Evolutionary conservation across 768 basidiomycete species (phyloP).

Genomic region (Mycena vitilis): DNA sequence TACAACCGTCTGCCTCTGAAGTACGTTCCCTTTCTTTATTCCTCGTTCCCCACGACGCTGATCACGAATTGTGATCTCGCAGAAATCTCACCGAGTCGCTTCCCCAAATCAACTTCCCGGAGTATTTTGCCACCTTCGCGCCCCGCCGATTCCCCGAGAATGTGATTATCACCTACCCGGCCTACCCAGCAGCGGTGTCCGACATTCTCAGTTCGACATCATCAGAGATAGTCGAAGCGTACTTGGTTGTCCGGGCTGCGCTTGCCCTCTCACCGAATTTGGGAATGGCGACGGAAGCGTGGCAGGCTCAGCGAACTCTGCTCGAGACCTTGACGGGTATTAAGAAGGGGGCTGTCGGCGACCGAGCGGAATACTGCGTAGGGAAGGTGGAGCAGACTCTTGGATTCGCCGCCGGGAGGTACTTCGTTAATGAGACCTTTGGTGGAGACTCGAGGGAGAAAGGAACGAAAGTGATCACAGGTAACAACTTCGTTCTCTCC

Average conservation of each 20-base stretch:
- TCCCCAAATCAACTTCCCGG: constrained; percentile 81
- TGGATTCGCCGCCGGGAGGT: constrained; percentile 91
- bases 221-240: constrained; percentile 83
- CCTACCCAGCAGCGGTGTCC: constrained; percentile 76
- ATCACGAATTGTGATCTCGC: background rate
- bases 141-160: constrained; percentile 80
- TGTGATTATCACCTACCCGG: constrained; percentile 86
- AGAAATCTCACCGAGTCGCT: constrained; percentile 75
- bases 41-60: too few relatives aligned
- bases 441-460: constrained; percentile 81
- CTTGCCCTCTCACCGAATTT: constrained; percentile 76
- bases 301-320: constrained; percentile 79
- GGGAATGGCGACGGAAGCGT: constrained; percentile 79
- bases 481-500: constrained; percentile 49
- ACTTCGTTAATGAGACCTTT: constrained; percentile 89
- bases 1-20: constrained; percentile 85
- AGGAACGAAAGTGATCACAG: constrained; percentile 84
- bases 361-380: constrained; percentile 88
- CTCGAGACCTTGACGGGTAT: constrained; percentile 83
- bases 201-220: constrained; percentile 75
- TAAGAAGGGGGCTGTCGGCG: constrained; percentile 86
- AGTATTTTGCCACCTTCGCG: constrained; percentile 89
- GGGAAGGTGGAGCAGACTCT: constrained; percentile 75
- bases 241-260: constrained; percentile 85
- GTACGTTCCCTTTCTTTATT: too few relatives aligned